phyloP scores from a whole-genome alignment of 2,329 filamentous ascomycete species.

The Bipolaris gigantea region DNA sequence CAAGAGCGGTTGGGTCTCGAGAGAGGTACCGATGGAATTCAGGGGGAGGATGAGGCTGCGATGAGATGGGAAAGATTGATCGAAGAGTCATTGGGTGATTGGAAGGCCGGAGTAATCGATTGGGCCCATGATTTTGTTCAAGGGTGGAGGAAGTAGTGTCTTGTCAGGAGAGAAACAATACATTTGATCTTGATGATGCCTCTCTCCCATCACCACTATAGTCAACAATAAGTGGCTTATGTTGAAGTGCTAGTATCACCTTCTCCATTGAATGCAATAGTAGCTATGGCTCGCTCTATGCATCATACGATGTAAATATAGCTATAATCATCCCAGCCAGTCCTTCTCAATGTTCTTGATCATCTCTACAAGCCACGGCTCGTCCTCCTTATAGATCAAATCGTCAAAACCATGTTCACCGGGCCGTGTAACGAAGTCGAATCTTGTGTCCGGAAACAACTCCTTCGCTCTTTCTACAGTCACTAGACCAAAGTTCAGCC shows the following conservation, averaged over 20 bases:
- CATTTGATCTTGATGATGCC: not conserved
- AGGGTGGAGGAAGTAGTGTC: constrained; percentile 65
- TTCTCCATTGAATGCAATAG: not conserved
- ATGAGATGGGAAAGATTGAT: constrained; percentile 86
- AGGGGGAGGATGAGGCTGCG: constrained; percentile 81
- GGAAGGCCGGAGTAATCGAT: constrained; percentile 93
- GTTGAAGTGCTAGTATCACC: not conserved
- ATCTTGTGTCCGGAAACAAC: constrained; percentile 11
- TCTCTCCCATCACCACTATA: not conserved
- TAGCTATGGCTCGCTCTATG: not conserved
- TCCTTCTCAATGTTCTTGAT: constrained; percentile 31
- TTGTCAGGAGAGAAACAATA: not conserved
- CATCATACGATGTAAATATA: not conserved
- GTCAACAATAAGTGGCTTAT: not conserved
- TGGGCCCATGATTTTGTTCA: constrained; percentile 92
- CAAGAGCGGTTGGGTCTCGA: constrained; percentile 93
- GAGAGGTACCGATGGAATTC: constrained; percentile 51
- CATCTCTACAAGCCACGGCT: constrained; percentile 35
- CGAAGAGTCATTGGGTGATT: constrained; percentile 78
- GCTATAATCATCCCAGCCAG: constrained; percentile 23
- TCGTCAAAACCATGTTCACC: constrained; percentile 41
- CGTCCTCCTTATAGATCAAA: constrained; percentile 27
- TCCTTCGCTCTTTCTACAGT: constrained; percentile 23
- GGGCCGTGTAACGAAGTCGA: not conserved
- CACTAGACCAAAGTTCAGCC: too few species aligned